Evolutionary conservation across 495 filamentous ascomycete genomes (phyloP).

Genomic region (Chaetomium tenue): DNA sequence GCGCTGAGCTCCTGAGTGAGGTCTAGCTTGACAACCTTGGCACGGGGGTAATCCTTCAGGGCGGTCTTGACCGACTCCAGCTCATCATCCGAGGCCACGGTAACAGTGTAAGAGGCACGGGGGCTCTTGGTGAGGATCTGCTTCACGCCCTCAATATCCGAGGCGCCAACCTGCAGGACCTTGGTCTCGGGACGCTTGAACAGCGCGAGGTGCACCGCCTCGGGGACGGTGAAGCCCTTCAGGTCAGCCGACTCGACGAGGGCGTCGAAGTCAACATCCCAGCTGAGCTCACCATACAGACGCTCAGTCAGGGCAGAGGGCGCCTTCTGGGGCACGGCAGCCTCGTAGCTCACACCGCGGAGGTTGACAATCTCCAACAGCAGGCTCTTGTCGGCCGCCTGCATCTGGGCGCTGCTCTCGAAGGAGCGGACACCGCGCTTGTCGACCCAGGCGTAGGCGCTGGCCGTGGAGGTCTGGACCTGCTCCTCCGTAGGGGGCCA

Average conservation of each 20-base stretch:
- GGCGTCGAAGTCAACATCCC: background rate
- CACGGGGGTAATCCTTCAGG: too few relatives aligned
- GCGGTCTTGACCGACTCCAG: too few relatives aligned
- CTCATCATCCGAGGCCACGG: too few relatives aligned
- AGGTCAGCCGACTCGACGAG: background rate
- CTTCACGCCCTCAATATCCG: background rate
- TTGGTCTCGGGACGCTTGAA: background rate
- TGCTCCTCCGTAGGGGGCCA: conserved; percentile 29
- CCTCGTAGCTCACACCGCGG: conserved; percentile 35
- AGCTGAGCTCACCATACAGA: conserved; percentile 19
- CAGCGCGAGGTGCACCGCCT: conserved; percentile 7
- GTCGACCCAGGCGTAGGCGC: background rate
- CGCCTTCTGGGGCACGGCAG: conserved; percentile 34
- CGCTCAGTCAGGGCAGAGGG: background rate
- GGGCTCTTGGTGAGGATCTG: background rate
- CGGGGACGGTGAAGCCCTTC: background rate
- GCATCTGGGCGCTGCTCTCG: conserved; percentile 9
- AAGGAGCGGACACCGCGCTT: background rate
- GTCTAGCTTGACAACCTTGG: too few relatives aligned
- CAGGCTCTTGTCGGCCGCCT: conserved; percentile 25
- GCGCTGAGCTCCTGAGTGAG: too few relatives aligned
- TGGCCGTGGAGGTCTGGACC: conserved; percentile 1
- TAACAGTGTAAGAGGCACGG: background rate
- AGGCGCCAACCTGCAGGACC: background rate
- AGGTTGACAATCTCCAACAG: conserved; percentile 34